Evolutionary conservation across 1,139 yeast genomes (phyloP).

Genomic region (Saccharomyces hybrid): DNA sequence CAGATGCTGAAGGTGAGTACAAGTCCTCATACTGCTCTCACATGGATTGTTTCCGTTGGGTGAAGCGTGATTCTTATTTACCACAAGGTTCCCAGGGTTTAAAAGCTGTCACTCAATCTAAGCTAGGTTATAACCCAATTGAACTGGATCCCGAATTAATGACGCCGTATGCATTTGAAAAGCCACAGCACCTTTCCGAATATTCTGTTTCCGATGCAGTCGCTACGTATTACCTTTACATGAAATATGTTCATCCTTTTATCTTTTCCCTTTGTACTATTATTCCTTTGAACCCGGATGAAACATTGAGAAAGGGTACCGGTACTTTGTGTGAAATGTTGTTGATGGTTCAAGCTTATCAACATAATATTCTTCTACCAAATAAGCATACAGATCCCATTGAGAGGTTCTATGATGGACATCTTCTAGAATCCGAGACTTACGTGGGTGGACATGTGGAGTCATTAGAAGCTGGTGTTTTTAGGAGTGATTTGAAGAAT

Average conservation of each 20-base stretch:
- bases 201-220: conserved; percentile 99
- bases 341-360: conserved; percentile 91
- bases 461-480: conserved; percentile 95
- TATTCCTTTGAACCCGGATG: conserved; percentile 94
- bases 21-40: conserved; percentile 89
- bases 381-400: conserved; percentile 89
- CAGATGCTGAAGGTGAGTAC: conserved; percentile 85
- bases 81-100: conserved; percentile 99
- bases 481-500: conserved; percentile 75
- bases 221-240: conserved; percentile 91
- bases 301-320: conserved; percentile 91
- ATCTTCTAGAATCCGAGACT: conserved; percentile 87
- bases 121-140: conserved; percentile 91
- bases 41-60: conserved; percentile 98
- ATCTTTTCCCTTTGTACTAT: conserved; percentile 92
- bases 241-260: conserved; percentile 96
- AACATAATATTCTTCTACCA: conserved; percentile 69
- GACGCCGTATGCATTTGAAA: conserved; percentile 95
- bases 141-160: conserved; percentile 95
- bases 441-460: conserved; percentile 99
- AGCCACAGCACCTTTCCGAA: conserved; percentile 87
- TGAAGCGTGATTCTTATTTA: conserved; percentile 92
- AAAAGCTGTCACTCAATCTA: conserved; percentile 94
- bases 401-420: conserved; percentile 91
- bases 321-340: conserved; percentile 98